Base-by-base conservation (phyloP, 202 grass and related monocot species). In the Cymbopogon flexuosus region DNA sequence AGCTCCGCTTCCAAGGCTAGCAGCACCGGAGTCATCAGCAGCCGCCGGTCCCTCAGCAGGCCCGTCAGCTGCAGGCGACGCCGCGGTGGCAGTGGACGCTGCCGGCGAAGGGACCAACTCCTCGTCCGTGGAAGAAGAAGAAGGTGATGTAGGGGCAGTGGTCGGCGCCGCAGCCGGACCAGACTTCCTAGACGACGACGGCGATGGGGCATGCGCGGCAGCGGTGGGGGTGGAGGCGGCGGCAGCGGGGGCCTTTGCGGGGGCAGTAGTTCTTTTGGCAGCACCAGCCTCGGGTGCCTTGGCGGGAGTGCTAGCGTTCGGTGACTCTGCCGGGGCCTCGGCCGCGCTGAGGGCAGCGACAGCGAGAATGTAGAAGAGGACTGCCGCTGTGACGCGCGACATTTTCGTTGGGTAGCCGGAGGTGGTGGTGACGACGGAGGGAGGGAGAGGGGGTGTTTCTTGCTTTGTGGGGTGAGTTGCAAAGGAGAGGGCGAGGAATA, bases 391-490 rank as follows among this genome's bases (percentile, higher is more conserved):
- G 77, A 73, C 14, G 10, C 72, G 90, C 37, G 74, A 67, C 90
- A 95, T 95, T 15, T 68, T 87, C 66, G 5, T 68, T 56, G 39
- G 49, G 10, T 49, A 16, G 46, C 13, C 42, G 31, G 35, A n/a
- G 22, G 47, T 18, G 16, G 16, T 65, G 62, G 11, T 22, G 34
- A 35, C 9, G 34, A 40, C 42, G 65, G 35, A 39, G 61, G 67
- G 60, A 5, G 49, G 19, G 10, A 68, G 10, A 13, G 9, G 8
- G 1, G 15, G 16, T 51, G 23, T 54, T 81, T 71, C 42, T 70
- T 41, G 70, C 62, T 89, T 82, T 80, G 69, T 79, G 69, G 92
- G 89, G 84, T 91, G 81, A 52, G 12, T 82, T 83, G 78, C 51
- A 74, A 37, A 47, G 49, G 16, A 61, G 54, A n/a, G 10, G 74